Conservation (phyloP, 352 stramenopile species). For the Lagenidium sp. region DNA sequence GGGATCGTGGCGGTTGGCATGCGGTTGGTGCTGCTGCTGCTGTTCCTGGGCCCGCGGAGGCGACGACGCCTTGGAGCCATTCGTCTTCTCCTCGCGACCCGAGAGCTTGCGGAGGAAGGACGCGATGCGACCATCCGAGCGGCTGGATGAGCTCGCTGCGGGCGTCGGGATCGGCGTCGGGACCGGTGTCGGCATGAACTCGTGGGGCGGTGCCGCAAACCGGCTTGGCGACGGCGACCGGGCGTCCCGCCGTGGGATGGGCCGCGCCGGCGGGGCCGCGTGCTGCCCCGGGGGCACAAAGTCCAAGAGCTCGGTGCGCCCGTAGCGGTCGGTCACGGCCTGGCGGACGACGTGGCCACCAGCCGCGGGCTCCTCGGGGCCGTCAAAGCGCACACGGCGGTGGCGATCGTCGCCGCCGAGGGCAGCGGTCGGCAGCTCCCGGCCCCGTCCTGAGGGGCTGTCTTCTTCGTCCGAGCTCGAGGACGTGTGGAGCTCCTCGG, state of each 20-base stretch:
- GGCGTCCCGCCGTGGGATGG: neutral
- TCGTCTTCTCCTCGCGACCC: conserved; percentile 5
- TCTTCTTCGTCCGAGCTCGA: conserved; percentile 8
- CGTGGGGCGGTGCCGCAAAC: neutral
- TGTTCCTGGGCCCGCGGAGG: neutral
- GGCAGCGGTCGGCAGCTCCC: conserved; percentile 13
- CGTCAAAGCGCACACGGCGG: conserved; percentile 7
- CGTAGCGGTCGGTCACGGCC: conserved; percentile 15
- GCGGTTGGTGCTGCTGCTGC: conserved; percentile 10
- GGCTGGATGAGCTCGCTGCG: neutral
- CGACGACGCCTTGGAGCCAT: conserved; percentile 14
- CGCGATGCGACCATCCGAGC: neutral
- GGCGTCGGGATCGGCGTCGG: neutral
- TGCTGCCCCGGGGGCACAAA: conserved; percentile 5
- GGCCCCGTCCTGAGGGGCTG: conserved; percentile 1
- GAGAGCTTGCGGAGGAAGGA: neutral
- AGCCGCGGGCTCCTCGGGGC: conserved; percentile 12
- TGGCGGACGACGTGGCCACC: conserved; percentile 15
- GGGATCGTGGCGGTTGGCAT: neutral
- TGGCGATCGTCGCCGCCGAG: conserved; percentile 1
- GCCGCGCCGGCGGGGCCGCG: too few relatives aligned
- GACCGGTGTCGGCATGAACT: neutral
- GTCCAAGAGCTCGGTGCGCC: conserved; percentile 15
- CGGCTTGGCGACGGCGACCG: neutral
- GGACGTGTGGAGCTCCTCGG: conserved; percentile 22